These are phyloP conservation scores for Diaporthe citriasiana DNA, from an alignment of 2,329 filamentous ascomycete species.

Conservation along the genomic window DNA sequence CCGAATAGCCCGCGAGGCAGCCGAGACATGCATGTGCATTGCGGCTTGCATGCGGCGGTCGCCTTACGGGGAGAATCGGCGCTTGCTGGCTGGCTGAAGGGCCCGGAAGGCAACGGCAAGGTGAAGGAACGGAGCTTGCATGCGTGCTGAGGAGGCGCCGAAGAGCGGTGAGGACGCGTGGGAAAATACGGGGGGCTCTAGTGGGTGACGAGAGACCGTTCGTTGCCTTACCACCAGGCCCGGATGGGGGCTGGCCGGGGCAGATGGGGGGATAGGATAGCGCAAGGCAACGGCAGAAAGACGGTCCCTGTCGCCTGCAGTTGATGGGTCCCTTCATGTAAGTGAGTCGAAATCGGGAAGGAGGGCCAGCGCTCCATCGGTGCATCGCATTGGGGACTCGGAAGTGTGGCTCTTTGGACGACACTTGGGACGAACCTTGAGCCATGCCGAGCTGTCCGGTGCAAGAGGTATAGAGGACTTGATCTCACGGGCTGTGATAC, in stretches of 20 bases:
- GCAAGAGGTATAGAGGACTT: slow-evolving; percentile 13
- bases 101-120: slow-evolving; percentile 17
- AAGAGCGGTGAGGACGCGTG: slow-evolving; percentile 35
- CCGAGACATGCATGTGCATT: slow-evolving; percentile 39
- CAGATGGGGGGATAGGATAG: background rate
- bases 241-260: slow-evolving; percentile 2
- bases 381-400: slow-evolving; percentile 1
- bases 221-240: background rate
- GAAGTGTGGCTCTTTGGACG: slow-evolving; percentile 1
- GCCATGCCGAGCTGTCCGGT: background rate
- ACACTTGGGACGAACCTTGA: slow-evolving; percentile 18
- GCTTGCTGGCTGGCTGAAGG: slow-evolving; percentile 28
- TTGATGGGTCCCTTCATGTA: slow-evolving; percentile 30
- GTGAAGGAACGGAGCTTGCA: slow-evolving; percentile 30
- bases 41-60: slow-evolving; percentile 31
- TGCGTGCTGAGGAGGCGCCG: slow-evolving; percentile 28
- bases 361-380: slow-evolving; percentile 32
- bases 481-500: background rate
- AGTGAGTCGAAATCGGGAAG: slow-evolving; percentile 35
- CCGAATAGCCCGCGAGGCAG: slow-evolving; percentile 26
- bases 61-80: slow-evolving; percentile 27
- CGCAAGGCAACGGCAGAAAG: slow-evolving; percentile 18
- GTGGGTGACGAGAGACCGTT: slow-evolving; percentile 9
- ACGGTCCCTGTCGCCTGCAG: slow-evolving; percentile 22
- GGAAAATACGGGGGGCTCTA: background rate